Base-by-base conservation (phyloP, 768 basidiomycete species). In the Leccinum disarticulatum region DNA sequence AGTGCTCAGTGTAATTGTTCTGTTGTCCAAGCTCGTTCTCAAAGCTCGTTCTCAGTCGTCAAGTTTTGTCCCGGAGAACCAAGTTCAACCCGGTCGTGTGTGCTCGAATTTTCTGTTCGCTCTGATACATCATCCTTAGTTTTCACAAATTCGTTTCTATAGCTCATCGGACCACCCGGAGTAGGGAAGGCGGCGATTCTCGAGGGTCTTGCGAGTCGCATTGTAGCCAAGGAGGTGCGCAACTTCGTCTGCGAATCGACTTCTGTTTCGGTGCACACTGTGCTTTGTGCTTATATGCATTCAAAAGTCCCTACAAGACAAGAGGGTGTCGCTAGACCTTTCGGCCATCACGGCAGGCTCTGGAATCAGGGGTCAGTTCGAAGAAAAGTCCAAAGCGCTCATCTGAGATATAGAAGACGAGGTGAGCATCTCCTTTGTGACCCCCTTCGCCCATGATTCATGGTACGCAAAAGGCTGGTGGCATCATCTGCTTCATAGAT, bases 181-280 rank as follows among this genome's bases (percentile, higher is more conserved):
- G 92, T 95, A 13, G 94, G 94, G 0, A 97, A 97, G 76, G 95
- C 94, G 0, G 93, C 94, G 0, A 95, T 96, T 54, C 71, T 95
- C 11, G 94, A 95, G 75, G 94, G 94, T 3, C 80, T 97, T 15
- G 94, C 94, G 0, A 89, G 84, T 64, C 80, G 94, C 22, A 94
- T 96, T 55, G 86, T 95, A 1, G 83, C 89, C 4, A 91, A 88
- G 70, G 93, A 95, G 71, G 94, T 96, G 8, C 94, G 55, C 41
- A 43, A 19, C n/a, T 43, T 57, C n/a, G 13, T 25, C 19, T 10
- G 15, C 14, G 11, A 36, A 50, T n/a, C 27, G 2, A 25, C 25
- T 25, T 25, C 25, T 25, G 25, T 3, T 25, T 25, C 25, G 25
- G 25, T 25, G 25, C 25, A 25, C 25, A 3, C 3, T 25, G 25